Conservation (phyloP, 371 early-diverging fungal genomes). For the Apophysomyces ossiformis region DNA sequence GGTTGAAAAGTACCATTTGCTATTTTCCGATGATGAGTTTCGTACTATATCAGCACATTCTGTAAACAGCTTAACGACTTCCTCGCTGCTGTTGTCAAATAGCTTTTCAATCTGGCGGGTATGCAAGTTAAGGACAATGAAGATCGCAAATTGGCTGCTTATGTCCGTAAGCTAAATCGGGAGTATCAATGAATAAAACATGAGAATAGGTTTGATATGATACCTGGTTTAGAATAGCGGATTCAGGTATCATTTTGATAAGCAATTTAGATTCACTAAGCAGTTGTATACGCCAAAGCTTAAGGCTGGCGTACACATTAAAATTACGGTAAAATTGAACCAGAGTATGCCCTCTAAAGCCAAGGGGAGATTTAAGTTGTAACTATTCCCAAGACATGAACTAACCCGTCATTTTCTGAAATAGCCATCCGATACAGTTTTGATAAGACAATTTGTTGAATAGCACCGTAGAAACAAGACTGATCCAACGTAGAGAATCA, state of each 20-base stretch:
- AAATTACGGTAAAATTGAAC: conserved; percentile 10
- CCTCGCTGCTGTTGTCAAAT: conserved; percentile 13
- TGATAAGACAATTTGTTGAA: conserved; percentile 14
- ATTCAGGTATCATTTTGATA: conserved; percentile 15
- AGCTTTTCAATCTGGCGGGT: conserved; percentile 8
- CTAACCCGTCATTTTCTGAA: conserved; percentile 1
- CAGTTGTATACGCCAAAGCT: conserved; percentile 16
- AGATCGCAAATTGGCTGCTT: conserved; percentile 1
- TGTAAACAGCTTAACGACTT: conserved; percentile 10
- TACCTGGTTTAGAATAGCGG: conserved; percentile 10
- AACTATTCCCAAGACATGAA: not conserved
- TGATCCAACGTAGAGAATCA: not conserved
- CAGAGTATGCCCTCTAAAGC: conserved; percentile 2
- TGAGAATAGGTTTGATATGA: not conserved
- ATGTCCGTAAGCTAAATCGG: not conserved
- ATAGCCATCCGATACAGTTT: conserved; percentile 12
- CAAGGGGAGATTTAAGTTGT: not conserved
- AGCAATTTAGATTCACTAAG: conserved; percentile 6
- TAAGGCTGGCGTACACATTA: conserved; percentile 13
- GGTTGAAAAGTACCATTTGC: conserved; percentile 9
- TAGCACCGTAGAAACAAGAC: conserved; percentile 2
- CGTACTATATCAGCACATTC: conserved; percentile 7
- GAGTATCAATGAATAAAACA: not conserved
- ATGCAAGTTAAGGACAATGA: conserved; percentile 10
- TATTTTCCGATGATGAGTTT: not conserved